Percentiles rank a stretch among this genome's conserved stretches.
These are phyloP conservation scores for Gilbertella persicaria DNA, from an alignment of 371 early-diverging fungal genomes.

Conservation along the genomic window DNA sequence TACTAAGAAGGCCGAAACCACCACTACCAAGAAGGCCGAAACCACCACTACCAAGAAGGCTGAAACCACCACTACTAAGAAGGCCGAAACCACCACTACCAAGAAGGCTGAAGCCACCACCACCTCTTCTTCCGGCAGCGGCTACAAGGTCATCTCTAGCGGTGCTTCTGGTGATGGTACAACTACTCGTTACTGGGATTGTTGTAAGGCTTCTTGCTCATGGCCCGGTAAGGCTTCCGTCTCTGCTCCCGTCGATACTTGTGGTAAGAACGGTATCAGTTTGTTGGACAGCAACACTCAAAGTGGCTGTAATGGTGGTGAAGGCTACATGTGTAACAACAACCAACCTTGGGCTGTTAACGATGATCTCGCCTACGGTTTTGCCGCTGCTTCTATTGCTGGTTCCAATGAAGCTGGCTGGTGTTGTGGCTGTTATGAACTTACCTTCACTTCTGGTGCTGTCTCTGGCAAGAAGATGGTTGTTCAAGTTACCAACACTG, in stretches of 20 bases:
- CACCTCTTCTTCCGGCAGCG: slow-evolving; percentile 2
- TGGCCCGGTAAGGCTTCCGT: slow-evolving; percentile 40
- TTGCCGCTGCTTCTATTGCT: slow-evolving; percentile 41
- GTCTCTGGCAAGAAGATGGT: slow-evolving; percentile 43
- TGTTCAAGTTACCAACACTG: slow-evolving; percentile 49
- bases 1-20: slow-evolving; percentile 4
- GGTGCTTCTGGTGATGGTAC: slow-evolving; percentile 29
- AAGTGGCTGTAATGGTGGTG: slow-evolving; percentile 39
- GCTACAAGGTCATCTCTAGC: slow-evolving; percentile 12
- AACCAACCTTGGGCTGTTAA: slow-evolving; percentile 43
- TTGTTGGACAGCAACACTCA: slow-evolving; percentile 20
- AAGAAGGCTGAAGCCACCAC: not conserved
- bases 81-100: slow-evolving; percentile 10
- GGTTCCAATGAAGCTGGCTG: slow-evolving; percentile 27
- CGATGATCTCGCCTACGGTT: slow-evolving; percentile 43
- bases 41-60: slow-evolving; percentile 5
- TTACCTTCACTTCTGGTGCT: slow-evolving; percentile 36
- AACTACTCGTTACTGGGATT: slow-evolving; percentile 51
- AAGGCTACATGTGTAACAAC: slow-evolving; percentile 38
- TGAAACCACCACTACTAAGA: slow-evolving; percentile 11
- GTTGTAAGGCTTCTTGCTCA: slow-evolving; percentile 46
- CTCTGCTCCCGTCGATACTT: slow-evolving; percentile 27
- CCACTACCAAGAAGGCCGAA: slow-evolving; percentile 4
- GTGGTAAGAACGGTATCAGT: slow-evolving; percentile 33
- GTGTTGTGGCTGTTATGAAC: slow-evolving; percentile 46